phyloP scores from a whole-genome alignment of 176 grass and related monocot genomes.

The Saccharum spontaneum region DNA sequence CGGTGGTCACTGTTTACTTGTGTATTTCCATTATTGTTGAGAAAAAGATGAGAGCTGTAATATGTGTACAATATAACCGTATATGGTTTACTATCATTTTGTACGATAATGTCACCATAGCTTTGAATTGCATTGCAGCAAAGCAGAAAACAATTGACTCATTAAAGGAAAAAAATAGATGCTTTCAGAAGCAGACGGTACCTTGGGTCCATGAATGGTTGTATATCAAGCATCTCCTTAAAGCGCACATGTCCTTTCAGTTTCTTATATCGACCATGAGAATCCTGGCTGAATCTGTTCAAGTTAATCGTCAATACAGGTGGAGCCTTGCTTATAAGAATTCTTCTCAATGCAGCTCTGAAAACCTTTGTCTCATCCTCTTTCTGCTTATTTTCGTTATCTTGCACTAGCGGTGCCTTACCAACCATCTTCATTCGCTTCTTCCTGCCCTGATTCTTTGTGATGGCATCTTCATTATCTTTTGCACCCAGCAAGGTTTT shows the following conservation, averaged over 20 bases:
- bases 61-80: not conserved
- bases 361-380: slow-evolving; percentile 58
- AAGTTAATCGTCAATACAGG: slow-evolving; percentile 80
- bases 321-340: slow-evolving; percentile 73
- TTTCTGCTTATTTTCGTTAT: slow-evolving; percentile 44
- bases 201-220: slow-evolving; percentile 75
- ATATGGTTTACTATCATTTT: not conserved
- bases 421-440: slow-evolving; percentile 46
- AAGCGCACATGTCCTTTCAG: slow-evolving; percentile 84
- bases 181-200: slow-evolving; percentile 35
- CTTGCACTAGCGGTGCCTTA: slow-evolving; percentile 35
- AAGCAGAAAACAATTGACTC: not conserved
- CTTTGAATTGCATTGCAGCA: not conserved
- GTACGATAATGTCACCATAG: not conserved
- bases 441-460: slow-evolving; percentile 36
- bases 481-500: slow-evolving; percentile 14
- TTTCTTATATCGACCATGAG: slow-evolving; percentile 75
- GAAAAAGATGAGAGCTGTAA: not conserved
- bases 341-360: slow-evolving; percentile 87
- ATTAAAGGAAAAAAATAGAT: slow-evolving; percentile 1
- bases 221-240: slow-evolving; percentile 81
- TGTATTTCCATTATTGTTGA: not conserved
- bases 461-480: slow-evolving; percentile 47
- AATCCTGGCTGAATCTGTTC: slow-evolving; percentile 94
- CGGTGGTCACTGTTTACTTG: not conserved